These are phyloP conservation scores for Arabidopsis thaliana DNA, from an alignment of 345 rosid genomes.

Conservation along the genomic window DNA sequence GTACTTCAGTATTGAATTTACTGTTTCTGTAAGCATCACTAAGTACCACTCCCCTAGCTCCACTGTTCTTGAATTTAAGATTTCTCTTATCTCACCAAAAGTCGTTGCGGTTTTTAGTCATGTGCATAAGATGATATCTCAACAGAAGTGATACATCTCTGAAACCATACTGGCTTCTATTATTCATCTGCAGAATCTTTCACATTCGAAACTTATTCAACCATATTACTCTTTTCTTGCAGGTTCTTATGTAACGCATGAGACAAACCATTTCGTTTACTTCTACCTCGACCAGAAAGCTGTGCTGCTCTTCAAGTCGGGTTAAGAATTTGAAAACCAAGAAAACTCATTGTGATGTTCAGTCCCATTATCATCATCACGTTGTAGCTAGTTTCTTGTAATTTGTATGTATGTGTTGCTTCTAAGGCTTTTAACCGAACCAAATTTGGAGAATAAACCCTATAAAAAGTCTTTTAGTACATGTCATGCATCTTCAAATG, in stretches of 20 bases:
- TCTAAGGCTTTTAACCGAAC: constrained; percentile 30
- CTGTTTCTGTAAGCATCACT: not conserved
- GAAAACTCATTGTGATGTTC: constrained; percentile 26
- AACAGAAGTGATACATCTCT: not conserved
- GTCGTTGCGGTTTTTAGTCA: not conserved
- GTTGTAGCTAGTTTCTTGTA: constrained; percentile 39
- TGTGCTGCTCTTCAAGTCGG: constrained; percentile 94
- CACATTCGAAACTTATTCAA: not conserved
- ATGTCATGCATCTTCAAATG: constrained; percentile 37
- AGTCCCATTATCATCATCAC: constrained; percentile 25
- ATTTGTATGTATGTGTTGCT: constrained; percentile 23
- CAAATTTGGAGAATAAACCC: constrained; percentile 18
- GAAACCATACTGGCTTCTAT: not conserved
- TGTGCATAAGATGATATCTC: not conserved
- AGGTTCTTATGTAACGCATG: constrained; percentile 98
- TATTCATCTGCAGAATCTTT: not conserved
- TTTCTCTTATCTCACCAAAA: not conserved
- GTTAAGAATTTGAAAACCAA: constrained; percentile 45
- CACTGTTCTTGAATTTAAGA: not conserved
- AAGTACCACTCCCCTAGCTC: constrained; percentile 15
- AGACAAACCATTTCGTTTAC: constrained; percentile 95
- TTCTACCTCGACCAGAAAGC: constrained; percentile 96
- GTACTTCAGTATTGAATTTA: too few species aligned
- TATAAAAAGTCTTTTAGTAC: constrained; percentile 14
- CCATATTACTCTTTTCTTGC: constrained; percentile 11